Evolutionary conservation across 2,329 filamentous ascomycete species (phyloP), one percentile per base, ranked within the genome.

Genomic region (Fusarium protoensiforme): DNA sequence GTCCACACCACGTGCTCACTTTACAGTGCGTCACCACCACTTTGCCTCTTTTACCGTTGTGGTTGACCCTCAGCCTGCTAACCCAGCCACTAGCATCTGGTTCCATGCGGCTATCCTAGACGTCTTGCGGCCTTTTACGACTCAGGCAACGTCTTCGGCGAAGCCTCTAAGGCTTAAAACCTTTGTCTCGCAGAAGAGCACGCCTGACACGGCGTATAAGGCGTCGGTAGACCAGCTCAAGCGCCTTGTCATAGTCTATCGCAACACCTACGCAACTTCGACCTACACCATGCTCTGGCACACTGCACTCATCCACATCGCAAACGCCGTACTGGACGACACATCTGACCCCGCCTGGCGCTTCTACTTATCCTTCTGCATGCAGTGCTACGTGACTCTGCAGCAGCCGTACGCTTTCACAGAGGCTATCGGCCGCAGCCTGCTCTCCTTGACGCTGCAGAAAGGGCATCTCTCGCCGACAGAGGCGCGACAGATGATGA

Each of bases 271-370:
- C 43, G 61, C 70, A 7, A 78, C 78, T 11, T 82, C 83, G 2
- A 74, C 77, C 1, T 83, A 81, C 60, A 81, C 82, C 2, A 80
- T 85, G 8, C 73, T 85, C 4, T 85, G 83, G 83, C 82, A 85
- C 56, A 84, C 78, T 3, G 83, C 81, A 2, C 73, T 85, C n/a
- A 80, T 83, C 3, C 84, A 84, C 38, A 75, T 85, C 1, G 77
- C 80, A 7, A 85, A 85, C 38, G 82, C 81, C 4, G 78, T 84
- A 16, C 70, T 84, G 0, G 73, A 75, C 18, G 73, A 78, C 11
- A 77, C 72, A 1, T 63, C 74, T 2, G 77, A 83, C 11, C 69
- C 78, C 0, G 69, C 81, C 10, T 81, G 79, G 79, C 79, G 77
- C 14, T 77, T 80, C 4, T 84, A 85, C 54, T 76, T 85, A 7